Base-by-base conservation (phyloP, 164 flowering plant genomes). In the Magnolia sinica region DNA sequence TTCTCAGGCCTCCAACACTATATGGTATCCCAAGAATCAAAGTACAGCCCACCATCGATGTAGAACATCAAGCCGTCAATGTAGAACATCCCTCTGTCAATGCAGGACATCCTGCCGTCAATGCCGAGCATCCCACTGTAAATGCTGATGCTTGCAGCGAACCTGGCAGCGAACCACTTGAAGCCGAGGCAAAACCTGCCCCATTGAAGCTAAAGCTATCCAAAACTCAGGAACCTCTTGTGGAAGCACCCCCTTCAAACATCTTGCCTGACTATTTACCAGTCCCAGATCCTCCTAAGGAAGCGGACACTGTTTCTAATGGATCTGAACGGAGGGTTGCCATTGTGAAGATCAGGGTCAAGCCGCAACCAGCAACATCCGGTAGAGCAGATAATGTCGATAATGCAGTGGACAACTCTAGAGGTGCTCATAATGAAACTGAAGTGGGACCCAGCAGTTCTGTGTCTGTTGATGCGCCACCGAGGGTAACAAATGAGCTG, bases 401-500 rank as follows among this genome's bases (percentile, higher is more conserved):
- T 64, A 85, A 81, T 79, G 75, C 83, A 24, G 89, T 84, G 37
- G 91, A 87, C 70, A 84, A 77, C 76, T 88, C 90, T 50, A 91
- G 87, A 11, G 90, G 87, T 75, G 86, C 78, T 8, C 82, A 70
- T 50, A 79, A 78, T 70, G 92, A 89, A 52, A 76, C 66, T 64
- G 95, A 91, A 70, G 84, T 81, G n/a, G 90, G 86, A 7, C 87
- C 88, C 10, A 89, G 91, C 85, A 94, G 99, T 81, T 94, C 96
- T 18, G 86, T 89, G 74, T 96, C 99, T 24, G 97, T 96, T 18
- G 96, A 94, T 84, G 99, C 97, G 58, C 94, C 97, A 2, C 86
- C 78, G 23, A 86, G 92, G 77, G 84, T 83, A 76, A 77, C 84
- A n/a, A 72, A 68, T 3, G 93, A 87, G 24, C 81, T 82, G 20